A percentile compares a stretch with the other conserved stretches of the same genome.
Evolutionary conservation across 2,329 filamentous ascomycete genomes (phyloP).

Genomic region (Aspergillus flavus): DNA sequence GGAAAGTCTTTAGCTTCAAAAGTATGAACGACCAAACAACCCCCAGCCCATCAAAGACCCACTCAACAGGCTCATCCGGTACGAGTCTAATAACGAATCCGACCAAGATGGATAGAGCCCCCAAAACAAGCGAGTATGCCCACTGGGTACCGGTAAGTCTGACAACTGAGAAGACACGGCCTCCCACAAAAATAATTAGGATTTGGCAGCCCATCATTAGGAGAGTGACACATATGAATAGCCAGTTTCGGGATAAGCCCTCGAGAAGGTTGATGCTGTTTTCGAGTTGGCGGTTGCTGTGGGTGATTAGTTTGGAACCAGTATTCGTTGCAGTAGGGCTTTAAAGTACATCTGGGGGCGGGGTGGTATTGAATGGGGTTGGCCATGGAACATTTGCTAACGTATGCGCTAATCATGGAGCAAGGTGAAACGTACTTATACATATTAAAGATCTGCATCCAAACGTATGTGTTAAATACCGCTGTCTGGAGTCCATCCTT

Average conservation of each 20-base stretch:
- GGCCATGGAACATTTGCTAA: background rate
- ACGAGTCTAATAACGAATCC: background rate
- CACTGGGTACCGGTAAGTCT: constrained; percentile 55
- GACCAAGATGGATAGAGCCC: background rate
- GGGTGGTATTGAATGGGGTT: background rate
- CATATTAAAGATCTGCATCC: constrained; percentile 74
- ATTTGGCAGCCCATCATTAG: constrained; percentile 62
- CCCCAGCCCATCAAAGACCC: background rate
- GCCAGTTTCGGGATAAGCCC: constrained; percentile 58
- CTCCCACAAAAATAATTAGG: constrained; percentile 61
- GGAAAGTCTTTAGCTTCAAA: background rate
- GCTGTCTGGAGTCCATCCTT: constrained; percentile 58
- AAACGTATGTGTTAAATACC: constrained; percentile 72
- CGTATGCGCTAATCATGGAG: background rate
- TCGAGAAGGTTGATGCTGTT: constrained; percentile 66
- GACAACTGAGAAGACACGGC: constrained; percentile 56
- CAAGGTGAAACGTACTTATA: constrained; percentile 51
- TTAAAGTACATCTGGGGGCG: background rate
- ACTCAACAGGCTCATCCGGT: background rate
- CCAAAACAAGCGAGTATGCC: constrained; percentile 34
- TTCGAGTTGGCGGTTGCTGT: constrained; percentile 60
- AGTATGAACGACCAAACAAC: background rate
- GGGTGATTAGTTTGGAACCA: background rate
- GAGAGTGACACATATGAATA: constrained; percentile 60
- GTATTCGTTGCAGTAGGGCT: background rate